A percentile compares a stretch with the other conserved stretches of the same genome.
phyloP scores from a whole-genome alignment of 2,329 filamentous ascomycete species.

The Allantophomopsis lycopodina region DNA sequence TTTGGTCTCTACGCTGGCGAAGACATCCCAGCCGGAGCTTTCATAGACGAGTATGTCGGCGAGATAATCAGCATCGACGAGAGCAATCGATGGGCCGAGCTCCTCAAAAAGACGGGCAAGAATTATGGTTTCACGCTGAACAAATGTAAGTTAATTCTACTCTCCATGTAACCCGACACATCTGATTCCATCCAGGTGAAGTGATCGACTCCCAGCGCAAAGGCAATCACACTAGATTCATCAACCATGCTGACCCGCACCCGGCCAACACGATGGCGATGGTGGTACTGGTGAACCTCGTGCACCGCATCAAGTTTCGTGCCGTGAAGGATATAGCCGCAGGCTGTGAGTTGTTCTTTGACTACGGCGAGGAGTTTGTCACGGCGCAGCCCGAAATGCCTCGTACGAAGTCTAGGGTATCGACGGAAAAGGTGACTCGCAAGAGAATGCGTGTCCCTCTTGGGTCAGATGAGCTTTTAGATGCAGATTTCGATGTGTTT shows the following conservation, averaged over 20 bases:
- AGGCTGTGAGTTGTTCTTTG: constrained; percentile 70
- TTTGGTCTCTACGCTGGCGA: constrained; percentile 58
- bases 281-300: constrained; percentile 60
- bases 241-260: constrained; percentile 63
- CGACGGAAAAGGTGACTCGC: too few species aligned
- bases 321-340: constrained; percentile 51
- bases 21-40: constrained; percentile 38
- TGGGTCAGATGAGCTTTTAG: too few species aligned
- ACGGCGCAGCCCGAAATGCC: too few species aligned
- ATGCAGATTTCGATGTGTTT: too few species aligned
- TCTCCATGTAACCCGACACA: neutral
- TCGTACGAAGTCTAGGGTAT: too few species aligned
- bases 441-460: too few species aligned
- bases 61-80: constrained; percentile 42
- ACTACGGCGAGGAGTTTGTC: constrained; percentile 57
- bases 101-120: constrained; percentile 22
- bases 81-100: constrained; percentile 14
- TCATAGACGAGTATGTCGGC: constrained; percentile 69
- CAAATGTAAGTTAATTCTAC: constrained; percentile 15
- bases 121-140: constrained; percentile 39
- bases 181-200: constrained; percentile 15
- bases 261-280: constrained; percentile 50
- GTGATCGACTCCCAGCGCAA: constrained; percentile 60
- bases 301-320: constrained; percentile 63
- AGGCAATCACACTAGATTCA: constrained; percentile 71